Base-by-base conservation (phyloP, 768 basidiomycete genomes). In the Mycena galopus region DNA sequence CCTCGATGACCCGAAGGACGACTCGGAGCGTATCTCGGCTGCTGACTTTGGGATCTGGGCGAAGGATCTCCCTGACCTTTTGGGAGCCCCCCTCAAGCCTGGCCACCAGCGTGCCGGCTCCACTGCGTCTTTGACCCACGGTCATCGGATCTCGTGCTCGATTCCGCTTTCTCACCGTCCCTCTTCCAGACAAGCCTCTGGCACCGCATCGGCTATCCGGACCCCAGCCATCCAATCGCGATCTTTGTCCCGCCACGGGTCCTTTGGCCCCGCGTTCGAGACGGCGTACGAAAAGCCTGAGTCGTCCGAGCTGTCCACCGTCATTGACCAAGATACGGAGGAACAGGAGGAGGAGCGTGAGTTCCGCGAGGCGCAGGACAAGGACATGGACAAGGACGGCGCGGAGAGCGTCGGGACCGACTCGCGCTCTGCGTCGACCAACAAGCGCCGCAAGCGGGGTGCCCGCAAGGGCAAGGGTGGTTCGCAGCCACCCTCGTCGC, bases 21-120 rank as follows among this genome's bases (percentile, higher is more conserved):
- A 93, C 75, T 86, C 88, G 4, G 82, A 83, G 70, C 91, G 95
- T 65, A 91, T 94, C 66, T 88, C 90, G 29, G 97, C 97, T 21
- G 86, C 86, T 47, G 95, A 94, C 68, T 95, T 99, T 78, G 96
- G 96, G 14, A 78, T 81, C 47, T 99, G 97, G 97, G 86, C 92
- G 67, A 91, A 90, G 81, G 91, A 92, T 75, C 85, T 99, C n/a
- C 94, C 95, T 29, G 83, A 87, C 30, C 86, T 95, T 63, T 86
- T 97, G 60, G 89, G 88, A 59, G 84, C 84, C 56, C 85, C 79
- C 55, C 85, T 79, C 11, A 60, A 62, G 63, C 79, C 85, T 71
- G 84, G 84, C 56, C 93, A 93, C 76, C 79, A 82, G 57, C 91
- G 92, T 59, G 90, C 86, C 53, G 79, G 89, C 32, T 92, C 91